phyloP scores from a whole-genome alignment of 768 basidiomycete genomes.

The Paxillus ammoniavirescens region DNA sequence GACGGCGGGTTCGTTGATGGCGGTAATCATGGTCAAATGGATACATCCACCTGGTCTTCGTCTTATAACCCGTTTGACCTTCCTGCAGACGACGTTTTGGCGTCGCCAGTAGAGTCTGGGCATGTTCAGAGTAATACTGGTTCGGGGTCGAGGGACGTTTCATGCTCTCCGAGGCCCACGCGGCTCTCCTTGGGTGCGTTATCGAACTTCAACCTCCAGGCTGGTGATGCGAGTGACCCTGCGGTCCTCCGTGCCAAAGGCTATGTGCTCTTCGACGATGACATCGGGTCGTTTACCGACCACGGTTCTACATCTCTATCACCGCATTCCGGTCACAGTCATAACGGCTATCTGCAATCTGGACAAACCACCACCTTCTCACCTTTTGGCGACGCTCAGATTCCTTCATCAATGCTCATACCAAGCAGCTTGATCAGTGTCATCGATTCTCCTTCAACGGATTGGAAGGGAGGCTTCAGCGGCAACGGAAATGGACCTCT shows the following conservation, averaged over 20 bases:
- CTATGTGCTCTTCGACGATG: constrained; percentile 42
- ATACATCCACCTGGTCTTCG: constrained; percentile 22
- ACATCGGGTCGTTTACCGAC: constrained; percentile 32
- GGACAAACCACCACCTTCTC: constrained; percentile 40
- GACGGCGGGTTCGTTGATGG: constrained; percentile 7
- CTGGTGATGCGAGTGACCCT: constrained; percentile 9
- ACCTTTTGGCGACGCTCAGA: constrained; percentile 48
- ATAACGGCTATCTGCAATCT: constrained; percentile 14
- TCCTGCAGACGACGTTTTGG: constrained; percentile 17
- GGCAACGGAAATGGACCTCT: constrained; percentile 22
- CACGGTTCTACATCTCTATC: constrained; percentile 17
- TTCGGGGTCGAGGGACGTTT: constrained; percentile 14
- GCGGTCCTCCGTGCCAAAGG: constrained; percentile 33
- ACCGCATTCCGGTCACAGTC: constrained; percentile 9
- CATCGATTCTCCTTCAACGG: constrained; percentile 53
- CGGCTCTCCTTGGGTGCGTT: constrained; percentile 32
- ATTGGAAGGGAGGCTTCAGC: constrained; percentile 41
- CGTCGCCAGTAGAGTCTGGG: constrained; percentile 14
- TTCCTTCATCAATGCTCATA: constrained; percentile 49
- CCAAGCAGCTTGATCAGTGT: constrained; percentile 49
- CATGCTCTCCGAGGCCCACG: constrained; percentile 26
- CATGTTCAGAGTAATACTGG: constrained; percentile 5
- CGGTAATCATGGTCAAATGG: constrained; percentile 10
- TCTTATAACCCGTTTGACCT: constrained; percentile 33
- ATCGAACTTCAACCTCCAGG: constrained; percentile 20